These are phyloP conservation scores for Hermanozyma aechmeae DNA, from an alignment of 805 yeast species.

Conservation along the genomic window DNA sequence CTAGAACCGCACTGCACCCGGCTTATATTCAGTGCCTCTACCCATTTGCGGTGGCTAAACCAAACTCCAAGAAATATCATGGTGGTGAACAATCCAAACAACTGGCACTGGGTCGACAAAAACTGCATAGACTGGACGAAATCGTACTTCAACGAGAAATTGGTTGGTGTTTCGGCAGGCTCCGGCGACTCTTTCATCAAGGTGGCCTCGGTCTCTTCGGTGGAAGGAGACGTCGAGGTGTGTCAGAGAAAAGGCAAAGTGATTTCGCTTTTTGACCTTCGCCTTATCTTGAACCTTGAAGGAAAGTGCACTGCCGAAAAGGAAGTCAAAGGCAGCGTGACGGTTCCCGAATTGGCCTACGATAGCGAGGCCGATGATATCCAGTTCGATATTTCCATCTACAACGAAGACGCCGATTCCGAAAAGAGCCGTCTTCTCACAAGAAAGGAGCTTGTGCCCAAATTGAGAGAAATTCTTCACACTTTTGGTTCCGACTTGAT, in stretches of 20 bases:
- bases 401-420: constrained; percentile 37
- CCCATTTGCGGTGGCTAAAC: too few relatives aligned
- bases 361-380: constrained; percentile 26
- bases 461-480: constrained; percentile 50
- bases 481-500: constrained; percentile 76
- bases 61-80: too few relatives aligned
- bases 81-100: constrained; percentile 96
- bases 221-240: constrained; percentile 96
- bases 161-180: constrained; percentile 41
- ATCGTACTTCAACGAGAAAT: constrained; percentile 56
- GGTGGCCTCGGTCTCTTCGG: constrained; percentile 40
- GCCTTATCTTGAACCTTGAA: constrained; percentile 48
- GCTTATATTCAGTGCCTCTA: too few relatives aligned
- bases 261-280: constrained; percentile 80
- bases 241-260: constrained; percentile 96
- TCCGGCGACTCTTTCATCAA: constrained; percentile 17
- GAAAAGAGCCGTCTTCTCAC: constrained; percentile 46
- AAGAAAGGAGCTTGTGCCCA: constrained; percentile 52
- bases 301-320: constrained; percentile 26
- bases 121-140: constrained; percentile 91
- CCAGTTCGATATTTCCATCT: constrained; percentile 30
- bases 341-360: constrained; percentile 88
- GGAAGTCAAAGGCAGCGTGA: constrained; percentile 59
- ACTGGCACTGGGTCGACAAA: constrained; percentile 99
- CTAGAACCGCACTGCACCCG: too few relatives aligned